Evolutionary conservation across 2,329 filamentous ascomycete species (phyloP).

Genomic region (Pseudonectria buxi): DNA sequence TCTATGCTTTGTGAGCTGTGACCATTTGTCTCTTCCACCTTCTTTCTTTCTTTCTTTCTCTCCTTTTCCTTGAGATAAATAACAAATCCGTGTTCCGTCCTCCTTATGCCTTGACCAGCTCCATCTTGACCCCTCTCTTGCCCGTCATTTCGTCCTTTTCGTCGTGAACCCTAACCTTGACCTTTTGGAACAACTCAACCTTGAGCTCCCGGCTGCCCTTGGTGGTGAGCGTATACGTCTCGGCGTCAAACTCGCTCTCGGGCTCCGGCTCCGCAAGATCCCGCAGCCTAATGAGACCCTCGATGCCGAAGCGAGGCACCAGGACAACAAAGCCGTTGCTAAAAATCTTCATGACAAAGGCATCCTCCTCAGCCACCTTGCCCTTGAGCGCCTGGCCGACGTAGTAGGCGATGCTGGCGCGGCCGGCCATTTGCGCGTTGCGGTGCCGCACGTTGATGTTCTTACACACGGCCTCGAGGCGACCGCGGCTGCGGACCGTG

Average conservation of each 20-base stretch:
- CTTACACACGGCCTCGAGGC: conserved; percentile 89
- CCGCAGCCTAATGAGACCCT: conserved; percentile 78
- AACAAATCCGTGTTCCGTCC: conserved; percentile 2
- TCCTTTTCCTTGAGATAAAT: conserved; percentile 1
- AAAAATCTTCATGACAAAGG: conserved; percentile 95
- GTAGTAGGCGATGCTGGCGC: conserved; percentile 94
- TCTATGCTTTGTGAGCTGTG: conserved; percentile 12
- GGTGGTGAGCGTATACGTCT: conserved; percentile 69
- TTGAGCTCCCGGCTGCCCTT: conserved; percentile 47
- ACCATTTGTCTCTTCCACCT: neutral
- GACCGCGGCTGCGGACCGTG: conserved; percentile 70
- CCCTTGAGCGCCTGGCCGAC: conserved; percentile 92
- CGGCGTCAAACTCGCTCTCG: conserved; percentile 75
- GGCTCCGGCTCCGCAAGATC: conserved; percentile 76
- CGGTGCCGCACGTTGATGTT: conserved; percentile 98
- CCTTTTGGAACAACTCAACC: conserved; percentile 87
- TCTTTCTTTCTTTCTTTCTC: neutral
- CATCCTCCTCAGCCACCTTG: conserved; percentile 70
- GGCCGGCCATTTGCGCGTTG: conserved; percentile 91
- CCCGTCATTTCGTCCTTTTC: conserved; percentile 93
- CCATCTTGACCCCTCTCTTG: conserved; percentile 83
- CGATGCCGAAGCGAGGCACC: conserved; percentile 91
- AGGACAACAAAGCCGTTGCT: conserved; percentile 96
- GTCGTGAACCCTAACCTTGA: conserved; percentile 81
- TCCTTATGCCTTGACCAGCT: conserved; percentile 41